A percentile compares a stretch with the other conserved stretches of the same genome.
Evolutionary conservation across 371 early-diverging fungal species (phyloP).

Genomic region (Mucor circinelloides): DNA sequence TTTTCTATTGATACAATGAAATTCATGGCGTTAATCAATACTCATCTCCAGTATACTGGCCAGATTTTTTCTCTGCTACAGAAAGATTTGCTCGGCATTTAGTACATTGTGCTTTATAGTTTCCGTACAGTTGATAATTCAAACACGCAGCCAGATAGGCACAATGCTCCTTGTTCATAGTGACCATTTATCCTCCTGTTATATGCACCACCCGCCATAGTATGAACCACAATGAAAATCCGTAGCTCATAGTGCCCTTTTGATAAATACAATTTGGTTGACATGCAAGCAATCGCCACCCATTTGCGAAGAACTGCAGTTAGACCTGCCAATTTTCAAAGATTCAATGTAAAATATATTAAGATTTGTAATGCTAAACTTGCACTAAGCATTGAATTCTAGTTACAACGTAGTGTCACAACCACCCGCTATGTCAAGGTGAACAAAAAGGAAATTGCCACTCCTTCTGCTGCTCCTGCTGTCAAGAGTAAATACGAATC

Average conservation of each 20-base stretch:
- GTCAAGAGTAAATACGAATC: neutral
- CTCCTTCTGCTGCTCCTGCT: neutral
- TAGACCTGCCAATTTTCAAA: neutral
- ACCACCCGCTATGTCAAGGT: slow-evolving; percentile 16
- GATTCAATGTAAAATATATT: neutral
- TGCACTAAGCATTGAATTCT: neutral
- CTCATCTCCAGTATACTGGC: too few relatives aligned
- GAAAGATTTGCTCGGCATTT: too few relatives aligned
- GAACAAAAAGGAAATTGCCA: neutral
- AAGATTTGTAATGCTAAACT: neutral
- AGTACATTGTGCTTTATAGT: too few relatives aligned
- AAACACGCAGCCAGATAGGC: too few relatives aligned
- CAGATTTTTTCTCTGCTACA: too few relatives aligned
- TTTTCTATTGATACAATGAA: too few relatives aligned
- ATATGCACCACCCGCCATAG: neutral
- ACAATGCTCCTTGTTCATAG: neutral
- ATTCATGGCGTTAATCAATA: too few relatives aligned
- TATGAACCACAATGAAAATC: neutral
- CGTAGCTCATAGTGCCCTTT: neutral
- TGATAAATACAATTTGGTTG: neutral
- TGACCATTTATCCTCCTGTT: neutral
- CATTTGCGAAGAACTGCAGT: slow-evolving; percentile 5
- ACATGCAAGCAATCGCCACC: slow-evolving; percentile 10
- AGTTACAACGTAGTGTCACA: slow-evolving; percentile 12
- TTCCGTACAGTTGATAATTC: too few relatives aligned